Evolutionary conservation across 306 rosid genomes (phyloP), one percentile per base, ranked within the genome.

Genomic region (Boehmeria nivea): DNA sequence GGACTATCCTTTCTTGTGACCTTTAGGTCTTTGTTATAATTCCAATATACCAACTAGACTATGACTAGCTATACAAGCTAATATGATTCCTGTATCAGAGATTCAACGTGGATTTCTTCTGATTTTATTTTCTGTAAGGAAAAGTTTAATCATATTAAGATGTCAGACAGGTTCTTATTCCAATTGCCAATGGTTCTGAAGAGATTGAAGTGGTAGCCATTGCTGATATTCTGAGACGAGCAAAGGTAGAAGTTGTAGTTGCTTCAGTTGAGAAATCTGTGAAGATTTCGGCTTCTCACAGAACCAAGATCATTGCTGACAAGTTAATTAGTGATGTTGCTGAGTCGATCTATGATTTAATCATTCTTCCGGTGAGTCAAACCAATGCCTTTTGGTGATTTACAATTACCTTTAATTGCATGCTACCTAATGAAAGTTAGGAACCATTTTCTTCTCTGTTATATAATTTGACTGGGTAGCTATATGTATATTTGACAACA

Each of bases 181-280:
- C 98, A 70, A 69, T 87, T 66, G 96, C 95, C 58, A 78, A 87
- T 65, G 96, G 96, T 48, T 87, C 85, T 21, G 96, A 91, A 80
- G 96, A 52, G 44, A 87, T 87, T 78, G 98, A 91, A 76, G 75
- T 75, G 40, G 98, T 81, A 69, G 76, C 95, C 31, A 60, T 91
- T 69, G 85, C 75, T 26, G 91, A 91, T 80, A 77, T 91, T 68
- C 78, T 91, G 22, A 57, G 86, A 70, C 80, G 98, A 64, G 96
- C 96, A n/a, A 87, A 84, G 77, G 96, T 82, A 16, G 76, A 87
- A 31, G 95, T 91, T 18, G 65, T 75, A 38, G 82, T 91, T 78
- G 96, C 96, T 64, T 87, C 98, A 23, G 78, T 84, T 50, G 98
- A 82, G 78, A 84, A 71, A 66, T 68, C 81, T 31, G 70, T 50